These are phyloP conservation scores for Tolypocladium sp. DNA, from an alignment of 2,329 filamentous ascomycete genomes.

Conservation along the genomic window DNA sequence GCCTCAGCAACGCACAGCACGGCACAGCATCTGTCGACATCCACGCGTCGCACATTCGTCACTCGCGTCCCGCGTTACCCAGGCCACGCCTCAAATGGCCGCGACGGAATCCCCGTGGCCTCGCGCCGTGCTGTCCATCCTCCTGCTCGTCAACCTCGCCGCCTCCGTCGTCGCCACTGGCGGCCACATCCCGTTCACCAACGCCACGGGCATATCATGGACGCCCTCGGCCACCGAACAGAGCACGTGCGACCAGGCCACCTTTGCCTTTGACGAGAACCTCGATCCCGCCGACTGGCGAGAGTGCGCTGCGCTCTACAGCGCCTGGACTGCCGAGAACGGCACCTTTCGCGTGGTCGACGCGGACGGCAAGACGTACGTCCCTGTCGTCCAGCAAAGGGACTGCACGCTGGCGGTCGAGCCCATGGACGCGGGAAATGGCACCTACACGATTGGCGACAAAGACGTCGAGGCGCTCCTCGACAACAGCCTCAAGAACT, in stretches of 20 bases:
- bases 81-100: not conserved
- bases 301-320: conserved; percentile 20
- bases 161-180: not conserved
- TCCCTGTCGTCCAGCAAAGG: conserved; percentile 14
- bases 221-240: conserved; percentile 11
- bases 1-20: too few species aligned
- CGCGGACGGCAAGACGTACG: conserved; percentile 6
- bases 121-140: not conserved
- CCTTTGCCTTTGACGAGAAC: conserved; percentile 10
- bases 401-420: conserved; percentile 17
- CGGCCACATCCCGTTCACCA: conserved; percentile 4
- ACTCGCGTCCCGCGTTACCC: not conserved
- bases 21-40: not conserved
- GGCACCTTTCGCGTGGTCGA: conserved; percentile 18
- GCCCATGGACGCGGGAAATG: conserved; percentile 8
- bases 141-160: not conserved
- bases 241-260: conserved; percentile 16
- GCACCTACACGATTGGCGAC: conserved; percentile 13
- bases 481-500: conserved; percentile 8
- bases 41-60: not conserved
- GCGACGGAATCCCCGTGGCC: too few species aligned
- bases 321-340: conserved; percentile 16
- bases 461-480: conserved; percentile 13
- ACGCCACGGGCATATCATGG: conserved; percentile 14
- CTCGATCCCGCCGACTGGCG: conserved; percentile 17